Evolutionary conservation across 192 early-diverging fungal species (phyloP).

Genomic region (Pilaira anomala): DNA sequence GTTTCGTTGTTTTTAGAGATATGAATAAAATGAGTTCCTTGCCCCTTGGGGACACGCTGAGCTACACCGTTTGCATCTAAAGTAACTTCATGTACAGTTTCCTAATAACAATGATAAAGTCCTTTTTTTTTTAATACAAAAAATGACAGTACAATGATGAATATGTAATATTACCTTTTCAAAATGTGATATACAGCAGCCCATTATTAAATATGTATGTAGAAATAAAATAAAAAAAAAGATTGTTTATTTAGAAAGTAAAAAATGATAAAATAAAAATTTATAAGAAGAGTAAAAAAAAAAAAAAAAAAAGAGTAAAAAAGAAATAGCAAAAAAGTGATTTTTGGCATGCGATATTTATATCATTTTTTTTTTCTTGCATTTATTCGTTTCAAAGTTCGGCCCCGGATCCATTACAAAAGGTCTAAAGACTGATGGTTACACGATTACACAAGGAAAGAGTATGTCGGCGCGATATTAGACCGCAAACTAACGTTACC

Average conservation of each 20-base stretch:
- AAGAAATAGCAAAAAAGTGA: constrained; percentile 5
- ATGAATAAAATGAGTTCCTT: constrained; percentile 38
- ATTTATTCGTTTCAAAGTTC: constrained; percentile 3
- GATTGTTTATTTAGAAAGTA: too few species aligned
- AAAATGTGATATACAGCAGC: constrained; percentile 23
- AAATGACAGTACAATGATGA: not conserved
- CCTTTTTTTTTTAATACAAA: not conserved
- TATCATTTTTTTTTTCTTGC: constrained; percentile 1
- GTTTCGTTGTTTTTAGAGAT: constrained; percentile 27
- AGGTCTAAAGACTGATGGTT: not conserved
- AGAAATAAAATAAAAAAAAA: too few species aligned
- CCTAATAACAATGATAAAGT: constrained; percentile 7
- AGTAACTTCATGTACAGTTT: constrained; percentile 33
- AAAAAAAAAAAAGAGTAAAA: constrained; percentile 1
- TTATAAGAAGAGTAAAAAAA: constrained; percentile 3
- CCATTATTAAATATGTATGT: too few species aligned
- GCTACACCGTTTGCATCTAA: constrained; percentile 32
- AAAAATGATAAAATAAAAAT: not conserved
- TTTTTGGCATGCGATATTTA: not conserved
- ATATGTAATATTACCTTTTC: constrained; percentile 4
- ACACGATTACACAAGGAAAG: too few species aligned
- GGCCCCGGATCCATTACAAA: constrained; percentile 10
- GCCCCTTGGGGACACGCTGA: constrained; percentile 28
- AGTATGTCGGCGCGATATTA: too few species aligned
- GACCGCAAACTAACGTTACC: too few species aligned